These are phyloP conservation scores for Eucalyptus curtisii DNA, from an alignment of 345 rosid genomes.

Conservation along the genomic window DNA sequence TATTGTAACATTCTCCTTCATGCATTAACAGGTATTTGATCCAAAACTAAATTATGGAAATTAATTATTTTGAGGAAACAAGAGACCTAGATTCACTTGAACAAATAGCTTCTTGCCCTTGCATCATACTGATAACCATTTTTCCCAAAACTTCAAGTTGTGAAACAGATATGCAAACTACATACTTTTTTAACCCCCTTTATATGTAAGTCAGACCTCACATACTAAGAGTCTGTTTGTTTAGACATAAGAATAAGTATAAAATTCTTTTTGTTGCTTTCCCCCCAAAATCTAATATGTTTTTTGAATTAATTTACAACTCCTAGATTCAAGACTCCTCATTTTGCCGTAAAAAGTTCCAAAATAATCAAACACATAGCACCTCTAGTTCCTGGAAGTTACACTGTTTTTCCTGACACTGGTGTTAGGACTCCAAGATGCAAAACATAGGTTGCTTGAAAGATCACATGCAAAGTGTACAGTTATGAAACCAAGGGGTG, in stretches of 20 bases:
- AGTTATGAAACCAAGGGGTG: not conserved
- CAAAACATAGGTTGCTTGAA: not conserved
- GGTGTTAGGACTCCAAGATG: not conserved
- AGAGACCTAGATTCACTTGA: not conserved
- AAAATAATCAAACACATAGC: not conserved
- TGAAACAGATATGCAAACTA: not conserved
- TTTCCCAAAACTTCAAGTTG: not conserved
- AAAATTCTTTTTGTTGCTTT: not conserved
- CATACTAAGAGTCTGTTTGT: not conserved
- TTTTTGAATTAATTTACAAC: not conserved
- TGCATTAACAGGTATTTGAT: not conserved
- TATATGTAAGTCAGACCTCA: not conserved
- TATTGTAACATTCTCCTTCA: not conserved
- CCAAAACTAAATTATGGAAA: not conserved
- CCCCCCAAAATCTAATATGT: not conserved
- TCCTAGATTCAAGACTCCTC: not conserved
- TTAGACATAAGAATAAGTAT: not conserved
- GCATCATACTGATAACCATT: not conserved
- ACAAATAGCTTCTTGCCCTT: not conserved
- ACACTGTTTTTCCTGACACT: not conserved
- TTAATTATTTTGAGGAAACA: not conserved
- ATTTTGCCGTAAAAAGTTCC: not conserved
- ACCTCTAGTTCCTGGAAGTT: not conserved
- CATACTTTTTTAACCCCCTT: not conserved
- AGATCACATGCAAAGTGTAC: not conserved